phyloP scores from a whole-genome alignment of 768 basidiomycete genomes.

The Lyophyllum atratum region DNA sequence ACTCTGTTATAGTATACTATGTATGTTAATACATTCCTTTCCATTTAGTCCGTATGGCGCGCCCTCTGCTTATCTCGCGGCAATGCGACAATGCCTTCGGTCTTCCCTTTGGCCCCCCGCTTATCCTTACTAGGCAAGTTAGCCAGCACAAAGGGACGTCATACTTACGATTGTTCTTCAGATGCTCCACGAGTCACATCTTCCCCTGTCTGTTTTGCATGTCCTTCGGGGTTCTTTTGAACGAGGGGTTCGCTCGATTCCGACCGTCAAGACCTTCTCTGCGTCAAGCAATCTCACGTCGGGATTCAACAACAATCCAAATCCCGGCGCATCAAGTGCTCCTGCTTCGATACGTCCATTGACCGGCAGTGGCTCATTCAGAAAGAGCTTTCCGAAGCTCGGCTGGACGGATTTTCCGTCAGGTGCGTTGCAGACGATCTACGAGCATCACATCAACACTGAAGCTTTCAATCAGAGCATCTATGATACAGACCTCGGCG shows the following conservation, averaged over 20 bases:
- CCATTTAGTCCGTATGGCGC: neutral
- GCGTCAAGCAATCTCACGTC: constrained; percentile 11
- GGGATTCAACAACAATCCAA: constrained; percentile 42
- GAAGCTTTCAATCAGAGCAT: neutral
- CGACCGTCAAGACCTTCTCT: neutral
- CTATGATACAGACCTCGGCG: constrained; percentile 4
- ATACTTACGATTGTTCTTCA: neutral
- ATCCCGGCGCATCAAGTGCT: constrained; percentile 35
- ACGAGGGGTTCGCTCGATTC: neutral
- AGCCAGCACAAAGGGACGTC: no score
- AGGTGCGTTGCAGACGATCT: constrained; percentile 15
- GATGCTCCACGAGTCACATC: neutral
- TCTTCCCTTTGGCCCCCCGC: no score
- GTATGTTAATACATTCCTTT: no score
- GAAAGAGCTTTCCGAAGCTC: constrained; percentile 39
- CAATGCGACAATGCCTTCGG: no score
- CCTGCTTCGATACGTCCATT: constrained; percentile 36
- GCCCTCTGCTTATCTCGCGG: neutral
- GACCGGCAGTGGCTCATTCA: constrained; percentile 38
- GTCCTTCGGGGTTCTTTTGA: neutral
- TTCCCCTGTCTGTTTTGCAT: neutral
- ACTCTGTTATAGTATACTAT: neutral
- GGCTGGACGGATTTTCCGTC: constrained; percentile 12
- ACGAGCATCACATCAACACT: neutral
- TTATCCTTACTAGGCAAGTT: no score